phyloP scores from a whole-genome alignment of 2,329 filamentous ascomycete genomes.

The Nemania sp. region DNA sequence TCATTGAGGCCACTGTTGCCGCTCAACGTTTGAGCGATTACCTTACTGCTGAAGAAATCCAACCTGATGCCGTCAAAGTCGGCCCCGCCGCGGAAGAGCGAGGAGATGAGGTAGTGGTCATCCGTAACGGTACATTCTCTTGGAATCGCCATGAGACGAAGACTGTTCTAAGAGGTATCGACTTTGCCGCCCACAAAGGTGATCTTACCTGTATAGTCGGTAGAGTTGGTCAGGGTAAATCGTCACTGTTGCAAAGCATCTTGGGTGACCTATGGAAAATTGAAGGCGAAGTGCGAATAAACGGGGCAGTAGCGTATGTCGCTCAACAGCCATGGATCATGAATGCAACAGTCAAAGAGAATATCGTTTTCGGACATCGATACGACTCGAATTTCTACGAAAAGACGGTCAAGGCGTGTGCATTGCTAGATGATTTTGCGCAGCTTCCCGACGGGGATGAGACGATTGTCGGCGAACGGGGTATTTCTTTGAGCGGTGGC shows the following conservation, averaged over 20 bases:
- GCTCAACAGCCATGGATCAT: constrained; percentile 96
- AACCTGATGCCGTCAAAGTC: constrained; percentile 80
- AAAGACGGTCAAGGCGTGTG: constrained; percentile 90
- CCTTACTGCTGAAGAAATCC: constrained; percentile 88
- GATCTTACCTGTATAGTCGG: constrained; percentile 94
- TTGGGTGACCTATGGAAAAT: constrained; percentile 94
- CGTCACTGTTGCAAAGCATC: constrained; percentile 87
- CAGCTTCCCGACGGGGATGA: constrained; percentile 95
- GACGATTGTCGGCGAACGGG: constrained; percentile 95
- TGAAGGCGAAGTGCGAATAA: constrained; percentile 83
- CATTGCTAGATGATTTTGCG: constrained; percentile 88
- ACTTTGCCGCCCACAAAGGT: constrained; percentile 90
- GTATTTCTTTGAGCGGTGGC: constrained; percentile 94
- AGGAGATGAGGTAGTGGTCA: constrained; percentile 87
- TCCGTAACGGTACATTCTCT: constrained; percentile 89
- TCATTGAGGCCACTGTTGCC: constrained; percentile 95
- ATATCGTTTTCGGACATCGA: constrained; percentile 95
- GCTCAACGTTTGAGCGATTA: constrained; percentile 87
- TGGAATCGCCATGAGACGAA: constrained; percentile 88
- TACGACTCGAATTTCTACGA: constrained; percentile 97
- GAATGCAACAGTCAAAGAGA: constrained; percentile 97
- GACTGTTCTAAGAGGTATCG: constrained; percentile 82
- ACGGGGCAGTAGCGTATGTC: constrained; percentile 89
- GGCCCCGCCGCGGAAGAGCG: constrained; percentile 77
- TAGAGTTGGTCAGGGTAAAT: constrained; percentile 94